Evolutionary conservation across 495 filamentous ascomycete genomes (phyloP).

Genomic region (Halenospora varia): DNA sequence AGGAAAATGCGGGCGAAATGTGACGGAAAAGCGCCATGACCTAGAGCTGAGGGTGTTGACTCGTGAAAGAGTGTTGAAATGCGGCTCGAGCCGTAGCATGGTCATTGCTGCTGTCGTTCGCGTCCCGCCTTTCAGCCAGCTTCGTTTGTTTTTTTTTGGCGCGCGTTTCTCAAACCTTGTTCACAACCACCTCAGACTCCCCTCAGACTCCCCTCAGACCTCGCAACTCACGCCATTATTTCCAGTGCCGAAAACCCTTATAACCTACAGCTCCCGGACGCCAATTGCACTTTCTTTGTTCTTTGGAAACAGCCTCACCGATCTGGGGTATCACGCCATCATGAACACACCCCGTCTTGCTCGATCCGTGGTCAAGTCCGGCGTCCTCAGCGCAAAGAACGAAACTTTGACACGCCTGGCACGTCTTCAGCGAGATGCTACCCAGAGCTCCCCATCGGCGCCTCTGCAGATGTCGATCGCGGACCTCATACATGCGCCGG

Average conservation of each 20-base stretch:
- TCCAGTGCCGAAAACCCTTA: neutral
- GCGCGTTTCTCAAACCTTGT: neutral
- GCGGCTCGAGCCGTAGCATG: neutral
- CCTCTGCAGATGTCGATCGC: constrained; percentile 8
- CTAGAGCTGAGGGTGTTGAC: neutral
- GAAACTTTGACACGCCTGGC: no score
- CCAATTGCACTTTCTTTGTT: neutral
- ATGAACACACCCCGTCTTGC: no score
- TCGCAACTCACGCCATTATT: neutral
- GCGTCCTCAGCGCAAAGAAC: no score
- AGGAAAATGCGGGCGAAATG: neutral
- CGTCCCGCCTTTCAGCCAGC: no score
- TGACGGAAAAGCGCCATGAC: neutral
- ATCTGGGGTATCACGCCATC: no score
- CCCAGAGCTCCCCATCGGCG: no score
- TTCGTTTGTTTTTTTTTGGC: neutral
- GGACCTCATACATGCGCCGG: neutral
- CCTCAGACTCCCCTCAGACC: neutral
- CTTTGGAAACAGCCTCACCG: no score
- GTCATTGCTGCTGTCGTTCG: no score
- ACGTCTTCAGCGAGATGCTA: no score
- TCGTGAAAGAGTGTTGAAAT: neutral
- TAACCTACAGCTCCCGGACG: neutral
- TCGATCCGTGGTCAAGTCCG: no score
- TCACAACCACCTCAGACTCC: neutral